These are phyloP conservation scores for Fusarium luffae DNA, from an alignment of 2,329 filamentous ascomycete genomes.

Conservation along the genomic window DNA sequence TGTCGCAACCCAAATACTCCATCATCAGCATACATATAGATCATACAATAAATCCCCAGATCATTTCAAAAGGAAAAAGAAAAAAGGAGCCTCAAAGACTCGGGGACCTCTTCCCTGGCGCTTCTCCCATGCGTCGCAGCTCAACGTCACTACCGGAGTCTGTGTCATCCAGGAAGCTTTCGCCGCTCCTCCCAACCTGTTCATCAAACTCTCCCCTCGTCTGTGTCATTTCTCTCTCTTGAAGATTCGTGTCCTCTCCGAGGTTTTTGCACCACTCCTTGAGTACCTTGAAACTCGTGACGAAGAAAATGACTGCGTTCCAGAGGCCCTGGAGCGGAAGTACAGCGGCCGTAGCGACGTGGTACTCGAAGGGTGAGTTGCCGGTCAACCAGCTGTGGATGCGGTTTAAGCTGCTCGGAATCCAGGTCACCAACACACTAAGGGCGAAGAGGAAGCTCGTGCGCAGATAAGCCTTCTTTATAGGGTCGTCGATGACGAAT, in stretches of 20 bases:
- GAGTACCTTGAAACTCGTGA: slow-evolving; percentile 63
- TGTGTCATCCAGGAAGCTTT: slow-evolving; percentile 46
- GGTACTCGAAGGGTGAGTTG: slow-evolving; percentile 69
- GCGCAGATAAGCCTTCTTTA: slow-evolving; percentile 70
- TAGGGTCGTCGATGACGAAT: slow-evolving; percentile 60
- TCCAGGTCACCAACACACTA: slow-evolving; percentile 71
- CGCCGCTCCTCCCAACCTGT: slow-evolving; percentile 23
- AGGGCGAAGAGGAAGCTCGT: slow-evolving; percentile 71
- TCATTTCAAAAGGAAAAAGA: neutral
- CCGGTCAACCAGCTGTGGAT: slow-evolving; percentile 72
- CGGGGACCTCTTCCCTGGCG: slow-evolving; percentile 41
- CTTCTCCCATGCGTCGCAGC: slow-evolving; percentile 46
- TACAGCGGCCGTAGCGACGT: slow-evolving; percentile 76
- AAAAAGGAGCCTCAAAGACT: slow-evolving; percentile 26
- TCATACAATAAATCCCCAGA: slow-evolving; percentile 4
- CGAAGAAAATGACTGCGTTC: slow-evolving; percentile 82
- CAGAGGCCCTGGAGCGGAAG: slow-evolving; percentile 83
- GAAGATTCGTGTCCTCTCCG: neutral
- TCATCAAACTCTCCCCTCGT: slow-evolving; percentile 7
- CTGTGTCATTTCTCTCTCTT: slow-evolving; percentile 32
- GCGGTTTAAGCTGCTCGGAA: slow-evolving; percentile 77
- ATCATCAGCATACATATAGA: slow-evolving; percentile 23
- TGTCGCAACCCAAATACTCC: slow-evolving; percentile 15
- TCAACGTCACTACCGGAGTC: slow-evolving; percentile 52
- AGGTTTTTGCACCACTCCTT: slow-evolving; percentile 21